Evolutionary conservation across 2,329 filamentous ascomycete species (phyloP), one percentile per base, ranked within the genome.

Genomic region (Sarocladium oryzae): DNA sequence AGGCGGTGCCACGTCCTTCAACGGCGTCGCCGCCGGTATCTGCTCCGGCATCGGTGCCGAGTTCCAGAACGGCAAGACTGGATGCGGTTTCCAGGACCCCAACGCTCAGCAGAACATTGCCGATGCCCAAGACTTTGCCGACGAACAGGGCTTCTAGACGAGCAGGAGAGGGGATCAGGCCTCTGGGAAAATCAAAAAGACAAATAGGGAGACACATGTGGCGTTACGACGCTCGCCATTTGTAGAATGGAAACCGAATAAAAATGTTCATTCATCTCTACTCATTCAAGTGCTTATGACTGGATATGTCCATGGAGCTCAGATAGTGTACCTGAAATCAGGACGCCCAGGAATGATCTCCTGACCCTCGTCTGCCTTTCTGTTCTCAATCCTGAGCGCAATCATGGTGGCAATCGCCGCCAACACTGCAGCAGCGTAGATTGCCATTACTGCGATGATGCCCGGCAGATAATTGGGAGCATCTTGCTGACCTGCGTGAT

Each of bases 41-140:
- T 62, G 60, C 57, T 61, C 60, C 4, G 60, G 56, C 20, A 56
- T 56, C 41, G 56, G 55, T 2, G 60, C 59, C 2, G 55, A 55
- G 30, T 60, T 60, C 49, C 56, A 60, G 54, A 55, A 58, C 18
- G 60, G 60, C 37, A 62, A 62, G 56, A 56, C 56, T 13, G 60
- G 60, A 26, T 62, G 60, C 49, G 56, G 54, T n/a, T 62, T 62
- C 37, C 9, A 49, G 26, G 46, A 49, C 16, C 46, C 46, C 20
- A 49, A 49, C 20, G 30, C 46, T 11, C n/a, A 49, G 30, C 46
- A 49, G 32, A 49, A 49, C 46, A 49, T 49, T 37, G 46, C 46
- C 16, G 46, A 49, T 37, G 46, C 46, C 20, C 16, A 49, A 21
- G 46, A 36, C 15, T 26, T 49, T 18, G 11, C 46, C 16, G 30